Evolutionary conservation across 78 protist species (phyloP).

Genomic region (Dictyostelium capitatum): DNA sequence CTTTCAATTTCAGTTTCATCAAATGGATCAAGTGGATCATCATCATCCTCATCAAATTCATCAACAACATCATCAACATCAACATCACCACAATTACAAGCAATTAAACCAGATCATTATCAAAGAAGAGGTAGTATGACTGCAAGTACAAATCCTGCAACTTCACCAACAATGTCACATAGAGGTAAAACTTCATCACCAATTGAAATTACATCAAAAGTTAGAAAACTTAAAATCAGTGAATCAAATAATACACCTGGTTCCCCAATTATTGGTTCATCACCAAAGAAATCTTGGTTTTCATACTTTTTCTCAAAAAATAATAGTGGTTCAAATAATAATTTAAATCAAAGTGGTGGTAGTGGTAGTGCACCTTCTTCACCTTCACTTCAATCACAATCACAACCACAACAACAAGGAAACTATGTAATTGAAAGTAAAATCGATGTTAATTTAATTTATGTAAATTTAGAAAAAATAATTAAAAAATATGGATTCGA

Average conservation of each 20-base stretch:
- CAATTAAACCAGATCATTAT: constrained; percentile 1
- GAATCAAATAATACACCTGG: not conserved
- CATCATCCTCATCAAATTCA: not conserved
- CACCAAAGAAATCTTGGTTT: constrained; percentile 83
- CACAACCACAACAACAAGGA: not conserved
- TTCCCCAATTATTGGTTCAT: constrained; percentile 76
- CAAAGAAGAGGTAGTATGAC: constrained; percentile 77
- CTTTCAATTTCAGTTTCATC: not conserved
- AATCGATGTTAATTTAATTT: constrained; percentile 54
- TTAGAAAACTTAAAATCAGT: constrained; percentile 43
- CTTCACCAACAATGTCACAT: constrained; percentile 65
- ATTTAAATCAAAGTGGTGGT: not conserved
- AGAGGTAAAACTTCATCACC: constrained; percentile 74
- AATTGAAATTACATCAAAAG: constrained; percentile 55
- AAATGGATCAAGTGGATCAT: not conserved
- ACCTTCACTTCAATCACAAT: constrained; percentile 23
- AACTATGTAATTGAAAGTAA: constrained; percentile 45
- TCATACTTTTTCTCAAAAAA: constrained; percentile 79
- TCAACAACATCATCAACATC: constrained; percentile 7
- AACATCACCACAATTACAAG: not conserved
- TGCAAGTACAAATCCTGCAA: constrained; percentile 66
- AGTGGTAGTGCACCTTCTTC: constrained; percentile 1
- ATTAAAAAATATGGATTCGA: constrained; percentile 50
- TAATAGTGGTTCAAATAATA: not conserved
- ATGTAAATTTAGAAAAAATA: constrained; percentile 58